Base-by-base conservation (phyloP, 768 basidiomycete genomes). In the Tylopilus balloui region DNA sequence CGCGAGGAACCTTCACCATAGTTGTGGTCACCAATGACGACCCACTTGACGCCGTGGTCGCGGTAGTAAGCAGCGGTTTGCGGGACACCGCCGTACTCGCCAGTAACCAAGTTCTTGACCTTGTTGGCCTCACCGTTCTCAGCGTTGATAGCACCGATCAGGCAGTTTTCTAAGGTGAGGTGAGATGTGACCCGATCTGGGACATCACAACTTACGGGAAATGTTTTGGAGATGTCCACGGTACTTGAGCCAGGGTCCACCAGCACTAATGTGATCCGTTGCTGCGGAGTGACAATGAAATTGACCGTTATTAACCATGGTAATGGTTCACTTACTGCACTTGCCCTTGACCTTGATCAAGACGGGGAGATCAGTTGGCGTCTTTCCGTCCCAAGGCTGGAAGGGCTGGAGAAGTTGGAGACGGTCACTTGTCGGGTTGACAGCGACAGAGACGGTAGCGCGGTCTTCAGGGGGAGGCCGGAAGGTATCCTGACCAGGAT, bases 211-310 rank as follows among this genome's bases (percentile, higher is more conserved):
- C 83, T 54, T 54, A 88, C 88, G 90, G 27, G 94, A 96, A 68
- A 96, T 98, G 78, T 97, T 98, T 70, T 96, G 80, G 64, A 97
- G 84, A 72, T 98, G 95, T 54, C 95, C 95, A 77, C 95, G 92
- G 79, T 94, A 98, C 75, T 97, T 97, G 76, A 98, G 82, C 95
- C 95, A 98, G 38, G 95, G 95, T 51, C 95, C 95, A 77, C 94
- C 95, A 66, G 94, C 94, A 52, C 86, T 89, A 70, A 95, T 93
- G 71, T 95, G 92, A 69, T 95, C 92, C 56, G 92, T 93, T 35
- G 92, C 80, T 82, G 1, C 14, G 41, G 47, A 50, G 28, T 31
- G 36, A 42, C 6, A 34, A 50, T 48, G 14, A 57, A 34, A n/a
- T 45, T 41, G 10, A 38, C 17, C 15, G 35, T n/a, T 6, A 24